These are phyloP conservation scores for Triticum dicoccoides DNA, from an alignment of 176 grass and related monocot species.

Conservation along the genomic window DNA sequence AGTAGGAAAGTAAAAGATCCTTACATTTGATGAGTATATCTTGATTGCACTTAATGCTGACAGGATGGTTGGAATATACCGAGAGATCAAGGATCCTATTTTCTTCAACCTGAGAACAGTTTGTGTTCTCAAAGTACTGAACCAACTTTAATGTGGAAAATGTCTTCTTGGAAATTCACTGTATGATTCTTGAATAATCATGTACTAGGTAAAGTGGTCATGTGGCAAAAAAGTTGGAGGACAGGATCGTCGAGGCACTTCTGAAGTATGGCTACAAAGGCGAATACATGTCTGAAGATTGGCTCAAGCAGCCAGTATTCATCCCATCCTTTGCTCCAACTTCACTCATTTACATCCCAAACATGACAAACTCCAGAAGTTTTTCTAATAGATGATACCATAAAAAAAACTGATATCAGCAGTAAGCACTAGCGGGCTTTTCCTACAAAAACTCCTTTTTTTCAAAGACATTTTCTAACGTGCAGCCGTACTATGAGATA, in stretches of 20 bases:
- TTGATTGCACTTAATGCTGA: too few relatives aligned
- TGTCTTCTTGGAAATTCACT: too few relatives aligned
- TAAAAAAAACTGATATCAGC: not conserved
- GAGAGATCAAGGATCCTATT: too few relatives aligned
- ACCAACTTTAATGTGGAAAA: too few relatives aligned
- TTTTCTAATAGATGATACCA: constrained; percentile 43
- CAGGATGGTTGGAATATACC: too few relatives aligned
- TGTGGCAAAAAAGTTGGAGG: constrained; percentile 21
- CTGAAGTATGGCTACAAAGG: constrained; percentile 46
- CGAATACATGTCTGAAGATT: too few relatives aligned
- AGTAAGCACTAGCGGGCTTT: not conserved
- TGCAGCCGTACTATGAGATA: constrained; percentile 73
- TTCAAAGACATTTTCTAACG: not conserved
- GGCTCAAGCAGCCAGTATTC: constrained; percentile 54
- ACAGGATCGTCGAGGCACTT: constrained; percentile 52
- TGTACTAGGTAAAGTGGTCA: too few relatives aligned
- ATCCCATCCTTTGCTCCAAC: constrained; percentile 78
- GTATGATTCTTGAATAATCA: too few relatives aligned
- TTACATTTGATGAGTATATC: too few relatives aligned
- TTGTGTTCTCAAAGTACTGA: too few relatives aligned
- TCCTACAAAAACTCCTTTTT: not conserved
- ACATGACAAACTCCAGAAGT: constrained; percentile 64
- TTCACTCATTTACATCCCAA: constrained; percentile 66
- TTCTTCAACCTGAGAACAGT: too few relatives aligned
- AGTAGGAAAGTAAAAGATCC: too few relatives aligned